Base-by-base conservation (phyloP, 805 yeast genomes). In the Metschnikowia arizonensis region DNA sequence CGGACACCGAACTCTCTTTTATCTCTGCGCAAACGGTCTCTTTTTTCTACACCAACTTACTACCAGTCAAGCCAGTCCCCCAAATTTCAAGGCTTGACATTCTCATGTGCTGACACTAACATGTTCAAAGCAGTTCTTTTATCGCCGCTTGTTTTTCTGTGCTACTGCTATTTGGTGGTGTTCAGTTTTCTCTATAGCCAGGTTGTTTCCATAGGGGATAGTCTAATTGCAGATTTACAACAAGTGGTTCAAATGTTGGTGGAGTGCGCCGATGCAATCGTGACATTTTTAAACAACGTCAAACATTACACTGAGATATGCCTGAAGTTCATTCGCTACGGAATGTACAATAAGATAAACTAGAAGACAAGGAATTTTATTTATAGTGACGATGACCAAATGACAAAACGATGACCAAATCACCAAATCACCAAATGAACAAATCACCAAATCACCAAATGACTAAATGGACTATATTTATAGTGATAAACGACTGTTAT, bases 341-440 rank as follows among this genome's bases (percentile, higher is more conserved):
- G 54, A 38, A 55, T 59, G 50, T 57, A 57, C 46, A 57, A 58
- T 33, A 60, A 60, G 34, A 54, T 60, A 14, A 60, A 60, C 46
- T 60, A 42, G 45, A n/a, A 3, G 8, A 33, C 18, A n/a, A n/a
- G n/a, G n/a, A n/a, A n/a, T n/a, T n/a, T n/a, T n/a, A n/a, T n/a
- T n/a, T n/a, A n/a, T n/a, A n/a, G n/a, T n/a, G n/a, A n/a, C n/a
- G n/a, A n/a, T n/a, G n/a, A n/a, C n/a, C n/a, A n/a, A n/a, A n/a
- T n/a, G n/a, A n/a, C n/a, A n/a, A n/a, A n/a, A n/a, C n/a, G n/a
- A n/a, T n/a, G n/a, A n/a, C n/a, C n/a, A n/a, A n/a, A n/a, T n/a
- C n/a, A n/a, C n/a, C n/a, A n/a, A n/a, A n/a, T n/a, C n/a, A n/a
- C n/a, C n/a, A n/a, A n/a, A n/a, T n/a, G n/a, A n/a, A n/a, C n/a